These are phyloP conservation scores for Orychophragmus violaceus DNA, from an alignment of 345 rosid species.

Conservation along the genomic window DNA sequence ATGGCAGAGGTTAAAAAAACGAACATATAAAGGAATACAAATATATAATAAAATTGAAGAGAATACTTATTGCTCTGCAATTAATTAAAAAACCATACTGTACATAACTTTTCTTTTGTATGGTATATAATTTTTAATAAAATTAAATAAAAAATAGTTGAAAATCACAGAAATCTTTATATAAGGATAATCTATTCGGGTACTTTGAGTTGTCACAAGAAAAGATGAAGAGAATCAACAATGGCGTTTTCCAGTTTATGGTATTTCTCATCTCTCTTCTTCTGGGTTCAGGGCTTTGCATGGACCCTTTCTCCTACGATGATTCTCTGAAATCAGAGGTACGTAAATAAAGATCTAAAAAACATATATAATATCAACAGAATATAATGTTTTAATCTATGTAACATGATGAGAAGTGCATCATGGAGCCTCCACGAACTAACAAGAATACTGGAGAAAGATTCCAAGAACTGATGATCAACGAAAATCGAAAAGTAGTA, in stretches of 20 bases:
- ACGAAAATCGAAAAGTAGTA: slow-evolving; percentile 29
- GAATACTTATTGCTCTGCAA: neutral
- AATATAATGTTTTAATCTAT: neutral
- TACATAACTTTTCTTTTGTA: neutral
- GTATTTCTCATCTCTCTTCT: neutral
- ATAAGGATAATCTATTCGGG: neutral
- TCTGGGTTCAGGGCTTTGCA: slow-evolving; percentile 22
- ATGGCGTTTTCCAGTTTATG: slow-evolving; percentile 1
- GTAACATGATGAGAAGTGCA: slow-evolving; percentile 41
- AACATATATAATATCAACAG: neutral
- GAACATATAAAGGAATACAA: neutral
- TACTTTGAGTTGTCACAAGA: neutral
- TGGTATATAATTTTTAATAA: neutral
- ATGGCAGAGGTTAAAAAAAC: too few relatives aligned
- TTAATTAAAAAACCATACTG: neutral
- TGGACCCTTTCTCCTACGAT: slow-evolving; percentile 28
- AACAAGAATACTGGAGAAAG: slow-evolving; percentile 34
- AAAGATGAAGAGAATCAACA: slow-evolving; percentile 1
- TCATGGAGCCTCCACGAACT: slow-evolving; percentile 40
- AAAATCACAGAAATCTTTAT: neutral
- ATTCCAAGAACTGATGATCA: slow-evolving; percentile 34
- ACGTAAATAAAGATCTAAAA: neutral
- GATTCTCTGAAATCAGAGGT: slow-evolving; percentile 52
- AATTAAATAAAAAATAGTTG: neutral
- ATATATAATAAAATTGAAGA: neutral